phyloP scores from a whole-genome alignment of 345 rosid species.

The Sonneratia caseolaris region DNA sequence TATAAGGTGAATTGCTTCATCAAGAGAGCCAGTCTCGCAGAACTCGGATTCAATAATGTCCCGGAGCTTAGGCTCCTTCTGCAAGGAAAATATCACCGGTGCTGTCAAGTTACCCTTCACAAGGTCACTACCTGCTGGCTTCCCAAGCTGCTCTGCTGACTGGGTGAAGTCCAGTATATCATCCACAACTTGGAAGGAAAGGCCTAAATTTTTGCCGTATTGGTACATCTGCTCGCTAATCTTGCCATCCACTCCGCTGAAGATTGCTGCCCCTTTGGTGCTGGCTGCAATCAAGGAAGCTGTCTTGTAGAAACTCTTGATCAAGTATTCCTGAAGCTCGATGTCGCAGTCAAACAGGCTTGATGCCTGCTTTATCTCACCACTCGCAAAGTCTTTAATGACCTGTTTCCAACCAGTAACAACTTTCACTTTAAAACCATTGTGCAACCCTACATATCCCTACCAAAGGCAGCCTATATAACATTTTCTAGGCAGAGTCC shows the following conservation, averaged over 20 bases:
- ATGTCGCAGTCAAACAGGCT: constrained; percentile 78
- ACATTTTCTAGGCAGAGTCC: background rate
- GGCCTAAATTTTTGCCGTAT: constrained; percentile 81
- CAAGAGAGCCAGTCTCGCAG: constrained; percentile 70
- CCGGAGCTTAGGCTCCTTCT: constrained; percentile 67
- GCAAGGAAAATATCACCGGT: constrained; percentile 72
- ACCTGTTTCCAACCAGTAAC: constrained; percentile 36
- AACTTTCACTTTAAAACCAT: background rate
- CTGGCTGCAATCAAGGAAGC: constrained; percentile 93
- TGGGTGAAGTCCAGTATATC: constrained; percentile 93
- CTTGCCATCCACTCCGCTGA: constrained; percentile 53
- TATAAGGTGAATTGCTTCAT: constrained; percentile 61
- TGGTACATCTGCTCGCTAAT: constrained; percentile 58
- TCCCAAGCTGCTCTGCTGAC: constrained; percentile 87
- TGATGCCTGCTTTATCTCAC: constrained; percentile 96
- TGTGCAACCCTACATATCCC: background rate
- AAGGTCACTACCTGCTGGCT: constrained; percentile 81
- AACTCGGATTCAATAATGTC: constrained; percentile 89
- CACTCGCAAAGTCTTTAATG: constrained; percentile 95
- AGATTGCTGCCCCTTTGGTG: constrained; percentile 86
- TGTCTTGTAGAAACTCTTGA: constrained; percentile 89
- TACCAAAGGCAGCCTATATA: background rate
- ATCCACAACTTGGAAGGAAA: constrained; percentile 87
- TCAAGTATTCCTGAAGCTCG: constrained; percentile 69
- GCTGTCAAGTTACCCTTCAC: constrained; percentile 88